Base-by-base conservation (phyloP, 2,329 filamentous ascomycete species). In the Clonostachys byssicola region DNA sequence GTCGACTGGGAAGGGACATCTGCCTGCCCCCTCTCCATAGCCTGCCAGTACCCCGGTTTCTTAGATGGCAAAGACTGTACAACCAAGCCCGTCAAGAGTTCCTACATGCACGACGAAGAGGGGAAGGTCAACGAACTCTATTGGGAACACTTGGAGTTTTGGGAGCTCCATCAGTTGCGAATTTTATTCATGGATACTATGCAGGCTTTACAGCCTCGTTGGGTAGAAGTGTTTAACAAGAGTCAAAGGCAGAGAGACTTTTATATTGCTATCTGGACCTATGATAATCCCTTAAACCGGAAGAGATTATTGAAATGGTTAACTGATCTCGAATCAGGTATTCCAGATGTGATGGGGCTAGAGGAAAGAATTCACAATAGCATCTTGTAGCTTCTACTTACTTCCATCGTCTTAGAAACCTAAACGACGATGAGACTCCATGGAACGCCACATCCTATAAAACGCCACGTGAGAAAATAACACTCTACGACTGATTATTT, bases 1-100 rank as follows among this genome's bases (percentile, higher is more conserved):
- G 41, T 73, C 5, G 68, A 73, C 51, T 75, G 68, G 68, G 68
- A 74, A 47, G 72, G 63, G 40, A 63, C 71, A 12, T 71, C 65
- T 12, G 5, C 36, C 14, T 39, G 12, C 17, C 36, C 36, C 6
- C 14, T 39, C 10, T 39, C 36, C 17, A n/a, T 39, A 8, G 14
- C 12, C 36, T 39, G 36, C 3, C 14, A 39, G 36, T 39, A 39
- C 36, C 36, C 36, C 14, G 14, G 14, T 12, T 39, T 39, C 36
- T 10, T 39, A n/a, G 14, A n/a, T 39, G 36, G 36, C 7, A 18
- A 39, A 39, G 36, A n/a, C 14, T 4, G 2, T n/a, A 13, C 12
- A 39, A 39, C 36, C 14, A 39, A n/a, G 8, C 36, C 36, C 36
- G 17, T 39, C 7, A 39, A 39, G 17, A 18, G 36, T 39, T 8